Base-by-base conservation (phyloP, 257 asterid species). In the Rhazya stricta region DNA sequence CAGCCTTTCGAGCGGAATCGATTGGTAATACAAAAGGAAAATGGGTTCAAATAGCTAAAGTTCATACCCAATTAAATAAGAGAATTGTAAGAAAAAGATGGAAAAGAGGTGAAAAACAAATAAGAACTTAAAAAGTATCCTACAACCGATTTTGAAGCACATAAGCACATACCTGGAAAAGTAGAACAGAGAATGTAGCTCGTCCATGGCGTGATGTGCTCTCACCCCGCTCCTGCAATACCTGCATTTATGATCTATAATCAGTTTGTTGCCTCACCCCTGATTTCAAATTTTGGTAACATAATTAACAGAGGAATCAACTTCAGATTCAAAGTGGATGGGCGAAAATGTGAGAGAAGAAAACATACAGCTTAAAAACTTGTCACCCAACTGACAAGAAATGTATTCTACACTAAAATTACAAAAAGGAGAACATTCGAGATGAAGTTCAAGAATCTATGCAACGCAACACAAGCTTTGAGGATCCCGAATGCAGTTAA, bases 201-300 rank as follows among this genome's bases (percentile, higher is more conserved):
- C 99, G 96, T 77, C 99, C 98, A 56, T 95, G 99, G 70, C 99
- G 99, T 74, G 98, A 95, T 76, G 99, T 92, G 90, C 99, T 95
- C 88, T 95, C 99, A 80, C 99, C 98, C 48, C 99, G 92, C 78
- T 95, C 99, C 81, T 95, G 99, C 84, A 95, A 86, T 71, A 95
- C 99, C 99, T 95, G 85, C 86, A 83, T 75, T 78, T 65, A 88
- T 67, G 62, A 81, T 75, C 54, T 74, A 10, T 41, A 18, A 77
- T 77, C 67, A 83, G 69, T 71, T 73, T 77, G 83, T 66, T 73
- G 79, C 74, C 69, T 74, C 79, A 36, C 48, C 53, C 43, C 51
- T 11, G 43, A 62, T n/a, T 56, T 36, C 62, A 71, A 71, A 73
- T 12, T n/a, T 23, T 34, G 23, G 41, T 11, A 16, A 9, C 5